Evolutionary conservation across 169 alveolate species (phyloP).

Genomic region (Cryptosporidium baileyi): DNA sequence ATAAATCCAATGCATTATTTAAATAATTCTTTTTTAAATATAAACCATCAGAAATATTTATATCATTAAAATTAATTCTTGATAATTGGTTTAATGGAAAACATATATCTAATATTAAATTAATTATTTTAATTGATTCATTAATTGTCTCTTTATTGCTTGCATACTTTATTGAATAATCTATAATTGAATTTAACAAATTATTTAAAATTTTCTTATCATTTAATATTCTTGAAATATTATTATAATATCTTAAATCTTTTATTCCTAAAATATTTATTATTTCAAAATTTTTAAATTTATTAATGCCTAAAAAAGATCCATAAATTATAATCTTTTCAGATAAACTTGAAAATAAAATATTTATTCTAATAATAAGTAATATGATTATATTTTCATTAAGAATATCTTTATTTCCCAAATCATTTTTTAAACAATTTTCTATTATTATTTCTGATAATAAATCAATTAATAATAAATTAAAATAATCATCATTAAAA

Average conservation of each 20-base stretch:
- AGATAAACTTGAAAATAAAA: not conserved
- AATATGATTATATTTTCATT: not conserved
- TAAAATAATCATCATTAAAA: not conserved
- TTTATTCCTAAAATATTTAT: not conserved
- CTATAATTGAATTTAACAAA: not conserved
- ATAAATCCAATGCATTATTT: slow-evolving; percentile 46
- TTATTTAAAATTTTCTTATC: not conserved
- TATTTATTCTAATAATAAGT: not conserved
- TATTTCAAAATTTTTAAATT: not conserved
- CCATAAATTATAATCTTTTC: not conserved
- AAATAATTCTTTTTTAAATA: not conserved
- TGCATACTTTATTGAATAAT: not conserved
- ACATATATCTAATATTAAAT: slow-evolving; percentile 13
- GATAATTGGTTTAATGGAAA: slow-evolving; percentile 29
- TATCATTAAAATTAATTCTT: not conserved
- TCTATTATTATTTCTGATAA: not conserved
- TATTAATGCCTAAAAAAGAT: not conserved
- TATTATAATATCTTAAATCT: not conserved
- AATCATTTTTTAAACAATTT: not conserved
- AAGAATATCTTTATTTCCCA: not conserved
- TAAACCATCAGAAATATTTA: slow-evolving; percentile 29
- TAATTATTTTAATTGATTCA: slow-evolving; percentile 7
- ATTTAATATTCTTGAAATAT: not conserved
- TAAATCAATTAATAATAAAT: not conserved
- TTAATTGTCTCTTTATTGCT: not conserved